Base-by-base conservation (phyloP, 1,139 yeast species). In the Ogataea hybrid region DNA sequence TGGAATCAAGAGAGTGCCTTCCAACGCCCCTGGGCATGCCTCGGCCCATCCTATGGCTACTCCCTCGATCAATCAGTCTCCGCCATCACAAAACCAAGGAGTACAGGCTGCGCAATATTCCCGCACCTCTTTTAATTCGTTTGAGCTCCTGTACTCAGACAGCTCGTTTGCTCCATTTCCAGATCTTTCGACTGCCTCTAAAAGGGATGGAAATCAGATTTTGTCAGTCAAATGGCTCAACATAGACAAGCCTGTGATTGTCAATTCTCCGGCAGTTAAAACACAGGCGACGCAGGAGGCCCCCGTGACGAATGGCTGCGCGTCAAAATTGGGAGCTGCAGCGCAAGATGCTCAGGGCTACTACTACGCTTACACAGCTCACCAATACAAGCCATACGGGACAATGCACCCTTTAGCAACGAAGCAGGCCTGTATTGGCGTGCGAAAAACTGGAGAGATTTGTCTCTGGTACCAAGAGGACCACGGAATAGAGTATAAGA, bases 391-490 rank as follows among this genome's bases (percentile, higher is more conserved):
- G 48, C 73, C 87, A 0, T 66, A 68, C 43, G 88, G 89, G 1
- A 75, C 82, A 0, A 66, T 79, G 45, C 94, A 86, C 57, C 95
- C 95, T 0, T 65, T 79, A 12, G 63, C 73, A 5, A 73, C 83
- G 5, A 84, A 82, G 51, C 86, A 84, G 51, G 94, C 92, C 1
- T 81, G 89, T 54, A 63, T 85, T 25, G 79, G 79, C 0, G 65
- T 87, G 25, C 70, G 94, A 33, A 70, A 73, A 43, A 77, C 81
- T 52, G 95, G 95, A 1, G 69, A 70, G 38, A 58, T 85, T 28
- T 64, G 75, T 31, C 58, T 81, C 28, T 78, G 78, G 62, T 79
- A 75, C 56, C 88, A 81, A 55, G 79, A 81, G 14, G 82, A 77
- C 48, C 81, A 76, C 54, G 73, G 77, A 41, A 73, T 78, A 11